Evolutionary conservation across 108 stramenopile species (phyloP), one percentile per base, ranked within the genome.

Genomic region (Stephanodiscus minutulus): DNA sequence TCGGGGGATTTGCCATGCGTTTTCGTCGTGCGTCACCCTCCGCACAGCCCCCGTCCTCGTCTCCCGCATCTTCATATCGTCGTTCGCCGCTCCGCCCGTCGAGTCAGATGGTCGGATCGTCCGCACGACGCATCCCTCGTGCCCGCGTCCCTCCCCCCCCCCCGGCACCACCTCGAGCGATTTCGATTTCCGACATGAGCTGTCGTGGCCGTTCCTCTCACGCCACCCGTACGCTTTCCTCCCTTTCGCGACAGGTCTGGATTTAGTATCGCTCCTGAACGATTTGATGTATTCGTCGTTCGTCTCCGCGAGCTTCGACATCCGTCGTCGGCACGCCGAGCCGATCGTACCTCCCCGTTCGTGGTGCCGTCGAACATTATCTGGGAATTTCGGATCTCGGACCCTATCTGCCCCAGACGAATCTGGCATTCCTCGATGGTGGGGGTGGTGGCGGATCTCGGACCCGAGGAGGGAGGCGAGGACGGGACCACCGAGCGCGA

Each of bases 261-360:
- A 79, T 72, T 33, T 79, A 72, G 25, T 72, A 53, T 22, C 56
- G 53, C 33, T 79, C 77, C 25, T 79, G 71, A 1, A 66, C 58
- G 35, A 79, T 79, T 72, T 79, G 77, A 56, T 66, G 70, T 31
- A 72, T 63, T 37, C 77, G 65, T 60, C 59, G 55, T 66, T 79
- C 77, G 12, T 79, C 47, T 79, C 47, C 48, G 35, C 50, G 17
- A 79, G 57, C 49, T 72, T 79, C 12, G 60, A 44, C 7, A 79
- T 72, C 2, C 77, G 41, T 2, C 24, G 43, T 1, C 4, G 53
- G 33, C 77, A 79, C 5, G 64, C 70, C 1, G 59, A 6, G 64
- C 70, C 1, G 59, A 27, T 35, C 55, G 65, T 8, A 79, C 77
- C 8, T 44, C 50, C 2, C 35, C 17, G 50, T 72, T 67, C 22